phyloP scores from a whole-genome alignment of 2,329 filamentous ascomycete genomes.

The Calonectria honghensis region DNA sequence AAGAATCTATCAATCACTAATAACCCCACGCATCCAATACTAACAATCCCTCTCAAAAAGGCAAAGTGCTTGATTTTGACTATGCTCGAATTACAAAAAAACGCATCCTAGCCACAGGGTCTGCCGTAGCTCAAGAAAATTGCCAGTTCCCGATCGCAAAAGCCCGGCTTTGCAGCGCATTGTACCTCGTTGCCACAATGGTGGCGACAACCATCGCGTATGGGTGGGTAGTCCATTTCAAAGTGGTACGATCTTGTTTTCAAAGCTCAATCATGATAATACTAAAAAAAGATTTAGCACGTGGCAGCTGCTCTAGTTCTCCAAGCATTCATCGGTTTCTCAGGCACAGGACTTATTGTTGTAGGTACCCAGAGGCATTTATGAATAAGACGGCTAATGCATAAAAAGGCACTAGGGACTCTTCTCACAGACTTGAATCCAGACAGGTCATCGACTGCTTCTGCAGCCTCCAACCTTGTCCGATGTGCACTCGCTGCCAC shows the following conservation, averaged over 20 bases:
- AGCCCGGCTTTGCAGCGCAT: slow-evolving; percentile 5
- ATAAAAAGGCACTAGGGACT: slow-evolving; percentile 6
- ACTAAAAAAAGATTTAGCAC: not conserved
- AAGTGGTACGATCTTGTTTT: not conserved
- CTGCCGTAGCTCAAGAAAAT: not conserved
- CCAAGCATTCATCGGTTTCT: slow-evolving; percentile 5
- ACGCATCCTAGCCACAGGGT: not conserved
- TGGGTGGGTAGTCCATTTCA: slow-evolving; percentile 10
- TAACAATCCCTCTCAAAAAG: not conserved
- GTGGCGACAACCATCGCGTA: not conserved
- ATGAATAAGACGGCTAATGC: not conserved
- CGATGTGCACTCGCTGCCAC: not conserved
- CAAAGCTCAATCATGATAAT: no score
- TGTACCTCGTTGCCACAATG: not conserved
- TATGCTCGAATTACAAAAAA: not conserved
- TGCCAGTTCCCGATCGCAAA: slow-evolving; percentile 4
- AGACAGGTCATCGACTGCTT: not conserved
- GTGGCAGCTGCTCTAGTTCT: not conserved
- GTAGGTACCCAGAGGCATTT: not conserved
- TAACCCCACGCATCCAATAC: not conserved
- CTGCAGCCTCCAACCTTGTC: slow-evolving; percentile 1
- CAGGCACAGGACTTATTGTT: not conserved
- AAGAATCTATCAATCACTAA: not conserved
- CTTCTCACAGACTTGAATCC: slow-evolving; percentile 22
- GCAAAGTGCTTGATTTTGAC: slow-evolving; percentile 17